Percentiles rank a stretch among this genome's conserved stretches.
Evolutionary conservation across 345 rosid species (phyloP).

Genomic region (Eutrema yunnanense): DNA sequence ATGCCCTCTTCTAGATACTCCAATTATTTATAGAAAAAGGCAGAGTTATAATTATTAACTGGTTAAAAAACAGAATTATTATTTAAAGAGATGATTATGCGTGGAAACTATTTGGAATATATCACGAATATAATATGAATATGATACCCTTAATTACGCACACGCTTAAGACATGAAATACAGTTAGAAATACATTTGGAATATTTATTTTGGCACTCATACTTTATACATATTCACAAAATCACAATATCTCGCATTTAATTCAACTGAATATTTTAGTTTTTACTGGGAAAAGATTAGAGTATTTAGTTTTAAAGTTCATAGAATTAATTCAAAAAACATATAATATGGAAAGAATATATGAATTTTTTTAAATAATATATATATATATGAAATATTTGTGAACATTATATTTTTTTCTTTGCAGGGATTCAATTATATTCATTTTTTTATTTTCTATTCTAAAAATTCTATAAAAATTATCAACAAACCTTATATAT

Average conservation of each 20-base stretch:
- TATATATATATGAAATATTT: no score
- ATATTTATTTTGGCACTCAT: background rate
- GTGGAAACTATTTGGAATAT: constrained; percentile 20
- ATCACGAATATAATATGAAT: constrained; percentile 21
- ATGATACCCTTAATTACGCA: constrained; percentile 10
- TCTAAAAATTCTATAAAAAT: background rate
- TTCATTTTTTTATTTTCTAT: background rate
- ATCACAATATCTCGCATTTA: background rate
- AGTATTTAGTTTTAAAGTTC: background rate
- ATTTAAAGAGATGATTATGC: constrained; percentile 1
- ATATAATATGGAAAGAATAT: background rate
- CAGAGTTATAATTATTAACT: background rate
- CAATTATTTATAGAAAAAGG: background rate
- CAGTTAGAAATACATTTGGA: constrained; percentile 3
- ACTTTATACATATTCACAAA: background rate
- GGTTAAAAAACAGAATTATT: background rate
- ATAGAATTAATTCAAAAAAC: background rate
- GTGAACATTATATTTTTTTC: no score
- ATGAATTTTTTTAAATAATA: background rate
- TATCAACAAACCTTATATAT: background rate
- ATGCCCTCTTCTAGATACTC: background rate
- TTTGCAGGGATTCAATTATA: background rate
- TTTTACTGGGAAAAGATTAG: background rate
- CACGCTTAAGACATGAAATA: constrained; percentile 22
- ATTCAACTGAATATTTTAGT: background rate